These are phyloP conservation scores for Cystobasidium sp. DNA, from an alignment of 1,284 basidiomycete genomes.

Conservation along the genomic window DNA sequence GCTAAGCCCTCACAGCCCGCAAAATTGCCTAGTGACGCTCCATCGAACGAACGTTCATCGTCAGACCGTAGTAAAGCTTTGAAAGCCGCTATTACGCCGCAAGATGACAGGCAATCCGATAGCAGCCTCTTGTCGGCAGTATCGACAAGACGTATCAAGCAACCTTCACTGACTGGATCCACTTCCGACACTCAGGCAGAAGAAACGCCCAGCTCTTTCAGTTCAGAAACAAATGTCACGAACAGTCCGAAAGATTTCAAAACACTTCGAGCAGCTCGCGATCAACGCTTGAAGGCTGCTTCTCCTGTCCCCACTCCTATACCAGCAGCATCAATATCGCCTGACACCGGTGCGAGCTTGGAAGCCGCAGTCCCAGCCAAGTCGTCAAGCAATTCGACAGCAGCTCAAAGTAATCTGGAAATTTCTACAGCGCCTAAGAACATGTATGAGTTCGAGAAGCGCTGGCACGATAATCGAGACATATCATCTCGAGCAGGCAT, in stretches of 20 bases:
- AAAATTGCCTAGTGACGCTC: background rate
- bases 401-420: background rate
- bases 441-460: slow-evolving; percentile 39
- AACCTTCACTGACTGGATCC: background rate
- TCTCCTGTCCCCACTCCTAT: background rate
- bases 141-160: slow-evolving; percentile 21
- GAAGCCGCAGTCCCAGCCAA: too few species aligned
- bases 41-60: background rate
- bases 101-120: background rate
- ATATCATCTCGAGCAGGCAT: background rate
- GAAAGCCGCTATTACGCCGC: slow-evolving; percentile 29
- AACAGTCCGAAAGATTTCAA: slow-evolving; percentile 20
- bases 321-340: background rate
- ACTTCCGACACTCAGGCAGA: background rate
- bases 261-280: slow-evolving; percentile 5
- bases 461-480: slow-evolving; percentile 19
- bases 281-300: slow-evolving; percentile 11
- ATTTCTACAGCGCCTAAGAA: slow-evolving; percentile 9
- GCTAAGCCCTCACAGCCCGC: background rate
- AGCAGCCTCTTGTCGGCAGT: slow-evolving; percentile 18
- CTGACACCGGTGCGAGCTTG: background rate
- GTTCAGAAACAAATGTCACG: background rate
- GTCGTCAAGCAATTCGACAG: background rate
- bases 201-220: too few species aligned
- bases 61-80: background rate